These are phyloP conservation scores for Leishmania arabica DNA, from an alignment of 208 protist species.

Conservation along the genomic window DNA sequence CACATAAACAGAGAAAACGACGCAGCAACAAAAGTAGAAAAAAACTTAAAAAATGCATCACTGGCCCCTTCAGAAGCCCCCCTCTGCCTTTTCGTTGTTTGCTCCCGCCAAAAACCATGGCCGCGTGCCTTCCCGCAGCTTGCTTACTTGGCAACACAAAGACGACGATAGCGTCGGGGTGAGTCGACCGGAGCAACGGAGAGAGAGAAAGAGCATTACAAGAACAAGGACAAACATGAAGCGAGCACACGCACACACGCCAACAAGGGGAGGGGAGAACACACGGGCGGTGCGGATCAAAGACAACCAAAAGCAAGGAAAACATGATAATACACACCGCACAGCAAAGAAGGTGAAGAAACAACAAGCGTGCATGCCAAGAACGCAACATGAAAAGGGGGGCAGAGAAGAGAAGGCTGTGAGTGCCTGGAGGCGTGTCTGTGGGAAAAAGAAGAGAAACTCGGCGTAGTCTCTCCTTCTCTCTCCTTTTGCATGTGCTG, in stretches of 20 bases:
- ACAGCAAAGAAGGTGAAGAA: neutral
- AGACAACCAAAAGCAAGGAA: neutral
- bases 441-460: neutral
- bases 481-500: neutral
- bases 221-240: neutral
- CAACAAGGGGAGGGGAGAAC: neutral
- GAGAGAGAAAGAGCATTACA: neutral
- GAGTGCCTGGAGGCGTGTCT: neutral
- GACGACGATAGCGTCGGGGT: neutral
- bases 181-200: neutral
- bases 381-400: neutral
- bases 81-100: neutral
- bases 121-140: neutral
- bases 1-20: neutral
- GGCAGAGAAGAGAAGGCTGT: neutral
- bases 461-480: neutral
- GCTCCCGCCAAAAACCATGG: too few species aligned
- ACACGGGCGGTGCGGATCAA: neutral
- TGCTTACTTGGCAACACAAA: neutral
- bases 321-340: neutral
- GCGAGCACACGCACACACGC: neutral
- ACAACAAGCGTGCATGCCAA: neutral
- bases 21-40: neutral
- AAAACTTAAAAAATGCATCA: neutral
- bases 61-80: neutral